Conservation (phyloP, 1,284 basidiomycete species). For the Trichosporon inkin region DNA sequence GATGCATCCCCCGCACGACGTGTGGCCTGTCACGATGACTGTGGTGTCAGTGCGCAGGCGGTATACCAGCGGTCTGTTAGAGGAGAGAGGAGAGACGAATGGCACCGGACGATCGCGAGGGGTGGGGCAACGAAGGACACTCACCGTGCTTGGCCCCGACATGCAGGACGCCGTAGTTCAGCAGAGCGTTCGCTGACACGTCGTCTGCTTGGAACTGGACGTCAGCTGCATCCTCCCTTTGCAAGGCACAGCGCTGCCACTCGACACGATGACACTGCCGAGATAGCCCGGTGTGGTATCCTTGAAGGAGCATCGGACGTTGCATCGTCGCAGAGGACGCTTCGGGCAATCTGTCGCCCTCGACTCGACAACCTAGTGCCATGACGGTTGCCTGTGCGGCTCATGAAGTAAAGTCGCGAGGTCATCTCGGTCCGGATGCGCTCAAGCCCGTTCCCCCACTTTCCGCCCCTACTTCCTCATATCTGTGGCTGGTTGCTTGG, state of each 20-base stretch:
- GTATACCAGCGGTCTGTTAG: neutral
- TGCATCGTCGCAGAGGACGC: too few species aligned
- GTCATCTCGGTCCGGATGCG: too few species aligned
- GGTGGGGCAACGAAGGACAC: too few species aligned
- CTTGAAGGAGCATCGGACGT: neutral
- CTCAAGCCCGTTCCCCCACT: too few species aligned
- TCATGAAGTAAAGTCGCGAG: too few species aligned
- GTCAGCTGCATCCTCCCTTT: neutral
- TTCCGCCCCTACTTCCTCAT: too few species aligned
- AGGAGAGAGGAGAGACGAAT: neutral
- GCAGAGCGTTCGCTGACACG: constrained; percentile 62
- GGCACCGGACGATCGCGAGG: too few species aligned
- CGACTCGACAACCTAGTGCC: too few species aligned
- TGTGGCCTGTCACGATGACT: constrained; percentile 79
- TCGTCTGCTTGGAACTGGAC: constrained; percentile 18
- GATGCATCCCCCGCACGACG: constrained; percentile 69
- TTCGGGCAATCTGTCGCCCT: too few species aligned
- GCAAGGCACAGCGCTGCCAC: neutral
- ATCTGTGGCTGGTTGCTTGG: too few species aligned
- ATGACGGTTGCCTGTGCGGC: too few species aligned
- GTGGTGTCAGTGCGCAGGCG: constrained; percentile 1
- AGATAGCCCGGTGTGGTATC: neutral
- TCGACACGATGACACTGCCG: neutral
- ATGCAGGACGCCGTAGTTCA: constrained; percentile 72
- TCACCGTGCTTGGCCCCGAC: constrained; percentile 78